phyloP scores from a whole-genome alignment of 345 rosid genomes.

The Eutrema japonicum region DNA sequence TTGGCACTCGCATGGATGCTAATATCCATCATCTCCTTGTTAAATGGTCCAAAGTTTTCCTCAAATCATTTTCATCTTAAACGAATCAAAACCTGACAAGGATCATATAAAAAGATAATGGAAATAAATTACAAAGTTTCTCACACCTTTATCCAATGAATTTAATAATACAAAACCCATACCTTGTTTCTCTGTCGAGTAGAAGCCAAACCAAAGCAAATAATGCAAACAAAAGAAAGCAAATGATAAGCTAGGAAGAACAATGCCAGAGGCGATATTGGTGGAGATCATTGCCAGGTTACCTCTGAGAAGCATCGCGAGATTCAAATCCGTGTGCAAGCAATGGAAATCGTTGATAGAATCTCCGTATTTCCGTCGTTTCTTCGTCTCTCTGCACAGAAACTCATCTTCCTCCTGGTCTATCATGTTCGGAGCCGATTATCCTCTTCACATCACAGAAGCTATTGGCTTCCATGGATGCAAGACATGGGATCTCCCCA shows the following conservation, averaged over 20 bases:
- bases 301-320: slow-evolving; percentile 8
- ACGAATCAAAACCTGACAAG: slow-evolving; percentile 3
- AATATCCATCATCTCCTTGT: slow-evolving; percentile 63
- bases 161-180: too few relatives aligned
- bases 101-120: too few relatives aligned
- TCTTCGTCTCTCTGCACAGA: slow-evolving; percentile 7
- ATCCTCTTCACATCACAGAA: slow-evolving; percentile 6
- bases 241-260: slow-evolving; percentile 5
- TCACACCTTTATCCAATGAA: too few relatives aligned
- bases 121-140: too few relatives aligned
- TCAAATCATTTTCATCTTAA: slow-evolving; percentile 26
- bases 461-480: slow-evolving; percentile 21
- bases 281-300: slow-evolving; percentile 23
- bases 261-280: slow-evolving; percentile 11
- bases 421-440: slow-evolving; percentile 8
- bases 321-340: slow-evolving; percentile 21
- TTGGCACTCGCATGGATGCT: slow-evolving; percentile 94
- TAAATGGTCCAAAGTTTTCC: slow-evolving; percentile 66
- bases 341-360: slow-evolving; percentile 13
- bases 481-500: slow-evolving; percentile 18
- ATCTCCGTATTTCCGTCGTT: not conserved
- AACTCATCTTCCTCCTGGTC: slow-evolving; percentile 26
- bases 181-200: too few relatives aligned
- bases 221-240: not conserved
- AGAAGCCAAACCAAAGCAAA: too few relatives aligned